Evolutionary conservation across 768 basidiomycete genomes (phyloP).

Genomic region (Rhodotorula graminis): DNA sequence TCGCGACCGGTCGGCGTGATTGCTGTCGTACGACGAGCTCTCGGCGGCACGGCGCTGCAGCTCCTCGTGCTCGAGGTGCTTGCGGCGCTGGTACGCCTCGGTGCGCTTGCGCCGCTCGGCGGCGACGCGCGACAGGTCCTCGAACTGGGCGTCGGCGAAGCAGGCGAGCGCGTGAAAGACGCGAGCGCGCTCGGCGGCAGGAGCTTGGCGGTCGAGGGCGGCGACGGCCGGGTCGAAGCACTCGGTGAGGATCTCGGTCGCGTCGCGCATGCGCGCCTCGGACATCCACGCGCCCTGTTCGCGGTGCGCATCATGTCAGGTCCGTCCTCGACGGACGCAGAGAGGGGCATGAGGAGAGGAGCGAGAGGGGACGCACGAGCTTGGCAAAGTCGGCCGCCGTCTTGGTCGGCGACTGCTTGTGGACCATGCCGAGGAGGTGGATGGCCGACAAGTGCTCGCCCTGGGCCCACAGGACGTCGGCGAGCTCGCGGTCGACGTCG

Average conservation of each 20-base stretch:
- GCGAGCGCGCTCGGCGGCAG: slow-evolving; percentile 40
- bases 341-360: background rate
- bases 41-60: slow-evolving; percentile 20
- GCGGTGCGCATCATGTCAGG: background rate
- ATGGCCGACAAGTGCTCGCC: slow-evolving; percentile 80
- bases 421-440: slow-evolving; percentile 54
- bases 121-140: slow-evolving; percentile 62
- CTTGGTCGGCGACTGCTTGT: slow-evolving; percentile 2
- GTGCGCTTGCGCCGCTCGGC: slow-evolving; percentile 58
- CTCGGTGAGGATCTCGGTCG: slow-evolving; percentile 61
- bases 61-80: slow-evolving; percentile 55
- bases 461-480: slow-evolving; percentile 82
- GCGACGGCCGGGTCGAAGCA: slow-evolving; percentile 66
- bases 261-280: slow-evolving; percentile 75
- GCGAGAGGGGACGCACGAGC: slow-evolving; percentile 63
- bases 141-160: slow-evolving; percentile 85
- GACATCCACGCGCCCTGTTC: slow-evolving; percentile 82
- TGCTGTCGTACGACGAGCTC: slow-evolving; percentile 33
- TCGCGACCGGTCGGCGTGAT: slow-evolving; percentile 45
- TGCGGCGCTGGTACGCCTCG: slow-evolving; percentile 68
- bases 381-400: slow-evolving; percentile 52
- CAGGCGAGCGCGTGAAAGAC: slow-evolving; percentile 76
- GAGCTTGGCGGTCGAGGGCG: slow-evolving; percentile 42
- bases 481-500: slow-evolving; percentile 64
- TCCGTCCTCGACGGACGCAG: background rate